A percentile compares a stretch with the other conserved stretches of the same genome.
These are phyloP conservation scores for Pythium grandisporangium DNA, from an alignment of 352 stramenopile genomes.

Conservation along the genomic window DNA sequence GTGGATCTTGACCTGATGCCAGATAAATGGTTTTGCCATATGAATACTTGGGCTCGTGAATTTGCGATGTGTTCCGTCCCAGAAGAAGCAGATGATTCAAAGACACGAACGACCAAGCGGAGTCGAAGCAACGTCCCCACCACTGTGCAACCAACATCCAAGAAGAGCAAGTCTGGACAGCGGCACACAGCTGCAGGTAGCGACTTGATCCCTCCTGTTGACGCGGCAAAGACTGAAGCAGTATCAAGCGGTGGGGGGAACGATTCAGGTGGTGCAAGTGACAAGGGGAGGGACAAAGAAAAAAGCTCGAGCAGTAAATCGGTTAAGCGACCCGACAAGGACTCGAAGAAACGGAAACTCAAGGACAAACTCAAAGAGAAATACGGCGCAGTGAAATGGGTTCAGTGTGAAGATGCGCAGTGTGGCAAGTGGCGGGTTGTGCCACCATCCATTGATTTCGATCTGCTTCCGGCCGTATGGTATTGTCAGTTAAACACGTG, in stretches of 20 bases:
- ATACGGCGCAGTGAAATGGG: slow-evolving; percentile 87
- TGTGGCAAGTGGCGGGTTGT: slow-evolving; percentile 95
- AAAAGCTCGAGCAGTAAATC: slow-evolving; percentile 4
- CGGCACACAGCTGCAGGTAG: background rate
- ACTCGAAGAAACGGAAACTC: slow-evolving; percentile 67
- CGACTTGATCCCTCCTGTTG: no score
- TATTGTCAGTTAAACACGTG: slow-evolving; percentile 79
- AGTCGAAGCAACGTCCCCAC: slow-evolving; percentile 3
- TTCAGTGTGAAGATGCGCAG: slow-evolving; percentile 91
- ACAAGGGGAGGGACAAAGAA: slow-evolving; percentile 3
- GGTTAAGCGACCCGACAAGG: slow-evolving; percentile 48
- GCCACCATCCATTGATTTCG: slow-evolving; percentile 84
- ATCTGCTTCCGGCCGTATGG: slow-evolving; percentile 86
- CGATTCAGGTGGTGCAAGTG: background rate
- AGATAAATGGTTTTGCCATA: slow-evolving; percentile 93
- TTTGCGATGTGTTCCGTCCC: slow-evolving; percentile 82
- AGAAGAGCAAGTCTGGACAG: slow-evolving; percentile 8
- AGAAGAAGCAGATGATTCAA: slow-evolving; percentile 75
- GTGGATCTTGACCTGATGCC: slow-evolving; percentile 88
- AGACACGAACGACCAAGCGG: slow-evolving; percentile 8
- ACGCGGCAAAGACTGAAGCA: background rate
- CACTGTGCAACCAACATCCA: no score
- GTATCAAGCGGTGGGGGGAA: background rate
- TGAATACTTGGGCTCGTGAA: slow-evolving; percentile 90
- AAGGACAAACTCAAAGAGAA: slow-evolving; percentile 76